A percentile compares a stretch with the other conserved stretches of the same genome.
phyloP scores from a whole-genome alignment of 2,329 filamentous ascomycete species.

The Venturiaceae sp. region DNA sequence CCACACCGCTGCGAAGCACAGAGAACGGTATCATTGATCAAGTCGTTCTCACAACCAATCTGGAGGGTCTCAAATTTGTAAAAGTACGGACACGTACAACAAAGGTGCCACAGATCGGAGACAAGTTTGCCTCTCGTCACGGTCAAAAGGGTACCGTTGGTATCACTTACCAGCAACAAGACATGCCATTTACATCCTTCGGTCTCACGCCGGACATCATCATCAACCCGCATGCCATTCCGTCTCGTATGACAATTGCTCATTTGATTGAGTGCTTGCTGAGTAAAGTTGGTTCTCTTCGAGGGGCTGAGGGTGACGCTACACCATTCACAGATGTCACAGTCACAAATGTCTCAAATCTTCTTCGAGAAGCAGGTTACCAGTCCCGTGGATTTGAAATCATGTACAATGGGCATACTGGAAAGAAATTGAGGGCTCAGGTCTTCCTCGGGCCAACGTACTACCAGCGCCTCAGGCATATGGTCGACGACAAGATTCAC shows the following conservation, averaged over 20 bases:
- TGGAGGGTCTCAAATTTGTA: conserved; percentile 88
- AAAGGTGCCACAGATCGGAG: conserved; percentile 96
- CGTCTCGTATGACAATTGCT: conserved; percentile 99
- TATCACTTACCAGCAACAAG: conserved; percentile 94
- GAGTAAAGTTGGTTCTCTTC: conserved; percentile 87
- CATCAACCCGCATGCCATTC: conserved; percentile 99
- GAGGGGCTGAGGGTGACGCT: conserved; percentile 92
- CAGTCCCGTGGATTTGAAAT: conserved; percentile 96
- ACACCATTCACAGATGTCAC: conserved; percentile 98
- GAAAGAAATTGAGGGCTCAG: conserved; percentile 84
- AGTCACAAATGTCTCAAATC: conserved; percentile 80
- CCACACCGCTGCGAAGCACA: conserved; percentile 86
- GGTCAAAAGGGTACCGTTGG: conserved; percentile 99
- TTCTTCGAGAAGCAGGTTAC: conserved; percentile 83
- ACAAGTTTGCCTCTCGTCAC: conserved; percentile 98
- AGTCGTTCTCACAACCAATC: conserved; percentile 88
- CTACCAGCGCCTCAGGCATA: conserved; percentile 96
- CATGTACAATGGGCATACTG: conserved; percentile 98
- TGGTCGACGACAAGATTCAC: conserved; percentile 99
- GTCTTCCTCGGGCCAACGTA: conserved; percentile 97
- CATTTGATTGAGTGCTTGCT: conserved; percentile 99
- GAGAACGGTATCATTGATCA: conserved; percentile 95
- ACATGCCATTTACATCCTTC: conserved; percentile 95
- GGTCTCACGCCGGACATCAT: conserved; percentile 92
- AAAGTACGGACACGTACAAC: conserved; percentile 97